phyloP scores from a whole-genome alignment of 2,329 filamentous ascomycete species.

The Rutstroemia sp. region DNA sequence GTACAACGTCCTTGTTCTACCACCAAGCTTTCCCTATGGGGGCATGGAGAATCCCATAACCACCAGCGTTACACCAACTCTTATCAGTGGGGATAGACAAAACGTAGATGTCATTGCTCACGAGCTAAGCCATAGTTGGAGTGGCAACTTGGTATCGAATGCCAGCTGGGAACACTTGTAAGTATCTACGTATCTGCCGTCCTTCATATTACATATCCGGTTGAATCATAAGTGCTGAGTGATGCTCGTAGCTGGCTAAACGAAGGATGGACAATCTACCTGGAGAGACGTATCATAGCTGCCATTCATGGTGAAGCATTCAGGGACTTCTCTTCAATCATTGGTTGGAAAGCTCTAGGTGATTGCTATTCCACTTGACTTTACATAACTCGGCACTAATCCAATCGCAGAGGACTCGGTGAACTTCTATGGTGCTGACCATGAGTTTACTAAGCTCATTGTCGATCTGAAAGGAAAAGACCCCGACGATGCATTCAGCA shows the following conservation, averaged over 20 bases:
- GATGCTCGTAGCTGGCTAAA: constrained; percentile 50
- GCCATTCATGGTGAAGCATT: constrained; percentile 74
- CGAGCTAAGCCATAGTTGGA: constrained; percentile 73
- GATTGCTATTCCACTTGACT: constrained; percentile 16
- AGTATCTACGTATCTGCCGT: not conserved
- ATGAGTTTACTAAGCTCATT: constrained; percentile 89
- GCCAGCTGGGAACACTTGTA: constrained; percentile 76
- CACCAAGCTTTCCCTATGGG: constrained; percentile 68
- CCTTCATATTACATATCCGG: not conserved
- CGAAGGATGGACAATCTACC: constrained; percentile 88
- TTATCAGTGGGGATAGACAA: constrained; percentile 83
- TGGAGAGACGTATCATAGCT: constrained; percentile 78
- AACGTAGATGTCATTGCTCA: constrained; percentile 97
- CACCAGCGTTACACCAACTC: constrained; percentile 90
- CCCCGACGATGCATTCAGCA: constrained; percentile 92
- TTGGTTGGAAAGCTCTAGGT: constrained; percentile 73
- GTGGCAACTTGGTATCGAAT: constrained; percentile 75
- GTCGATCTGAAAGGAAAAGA: constrained; percentile 83
- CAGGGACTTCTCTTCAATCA: constrained; percentile 90
- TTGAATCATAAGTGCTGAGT: not conserved
- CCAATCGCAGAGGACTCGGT: constrained; percentile 60
- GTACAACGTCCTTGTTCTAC: constrained; percentile 88
- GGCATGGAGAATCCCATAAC: constrained; percentile 74
- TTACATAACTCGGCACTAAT: constrained; percentile 3
- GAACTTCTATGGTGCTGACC: constrained; percentile 68